Base-by-base conservation (phyloP, 2,329 filamentous ascomycete species). In the Aspergillus sergii region DNA sequence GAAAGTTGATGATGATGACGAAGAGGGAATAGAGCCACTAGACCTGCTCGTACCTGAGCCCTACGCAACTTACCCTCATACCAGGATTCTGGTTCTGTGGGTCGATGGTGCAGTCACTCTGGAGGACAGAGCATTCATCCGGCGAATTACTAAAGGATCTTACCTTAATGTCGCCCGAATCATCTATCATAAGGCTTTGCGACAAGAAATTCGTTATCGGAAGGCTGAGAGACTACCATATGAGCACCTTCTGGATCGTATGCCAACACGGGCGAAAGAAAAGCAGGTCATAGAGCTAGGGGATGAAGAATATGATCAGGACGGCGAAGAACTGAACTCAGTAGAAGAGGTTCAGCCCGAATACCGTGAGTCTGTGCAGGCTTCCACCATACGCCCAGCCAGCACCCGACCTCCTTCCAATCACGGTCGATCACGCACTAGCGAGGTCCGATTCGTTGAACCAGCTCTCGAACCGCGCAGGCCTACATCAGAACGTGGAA, bases 1-100 rank as follows among this genome's bases (percentile, higher is more conserved):
- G 66, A 69, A 70, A 36, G 45, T 70, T 55, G 60, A 68, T 43
- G 65, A 63, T 10, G 64, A 70, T 34, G 45, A 61, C 39, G 55
- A 68, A 60, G 55, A 14, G 21, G 43, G 57, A 46, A 39, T 58
- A 7, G 60, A 70, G 60, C 43, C 65, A 45, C 57, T 68, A 9
- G 53, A 56, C 30, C 32, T 61, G 1, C 54, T 69, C 26, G 51
- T 43, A 16, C 65, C 68, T 11, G 50, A 16, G 19, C 55, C 57
- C 48, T 55, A 58, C 2, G 26, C 43, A 16, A 26, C 36, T 7
- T 69, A 67, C 56, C 66, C 60, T 21, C 54, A 70, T 46, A 70
- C 65, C 32, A 46, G 62, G 57, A 57, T 48, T 23, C 51, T 70
- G 41, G 55, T 70, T 1, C 63, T 62, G 62, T 70, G 58, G 66